phyloP scores from a whole-genome alignment of 2,329 filamentous ascomycete species.

The Paracamarosporium sp. region DNA sequence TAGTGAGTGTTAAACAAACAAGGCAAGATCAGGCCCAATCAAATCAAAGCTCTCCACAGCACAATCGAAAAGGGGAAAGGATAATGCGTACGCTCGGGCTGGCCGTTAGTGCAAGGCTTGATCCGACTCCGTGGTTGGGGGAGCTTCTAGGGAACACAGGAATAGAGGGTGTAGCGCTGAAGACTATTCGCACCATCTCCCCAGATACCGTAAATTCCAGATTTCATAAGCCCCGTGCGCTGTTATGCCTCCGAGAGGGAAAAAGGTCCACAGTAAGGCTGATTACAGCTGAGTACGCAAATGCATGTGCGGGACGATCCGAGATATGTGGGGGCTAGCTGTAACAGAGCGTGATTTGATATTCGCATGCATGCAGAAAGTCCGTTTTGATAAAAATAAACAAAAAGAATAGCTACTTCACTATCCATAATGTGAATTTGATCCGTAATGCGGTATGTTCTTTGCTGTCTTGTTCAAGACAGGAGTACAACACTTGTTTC shows the following conservation, averaged over 20 bases:
- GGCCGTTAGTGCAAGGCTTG: not conserved
- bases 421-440: not conserved
- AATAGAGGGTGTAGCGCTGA: not conserved
- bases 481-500: not conserved
- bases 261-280: constrained; percentile 1
- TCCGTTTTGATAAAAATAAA: not conserved
- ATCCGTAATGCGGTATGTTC: not conserved
- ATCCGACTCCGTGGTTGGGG: not conserved
- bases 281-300: not conserved
- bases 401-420: not conserved
- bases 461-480: not conserved
- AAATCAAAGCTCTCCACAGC: not conserved
- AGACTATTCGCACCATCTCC: not conserved
- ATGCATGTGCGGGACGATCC: constrained; percentile 10
- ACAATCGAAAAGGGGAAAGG: not conserved
- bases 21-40: not conserved
- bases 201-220: not conserved
- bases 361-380: not conserved
- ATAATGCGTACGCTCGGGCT: not conserved
- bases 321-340: not conserved
- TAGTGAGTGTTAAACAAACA: not conserved
- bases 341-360: not conserved
- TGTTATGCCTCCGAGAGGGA: too few species aligned
- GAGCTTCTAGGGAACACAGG: too few species aligned
- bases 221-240: too few species aligned